These are phyloP conservation scores for Dryas octopetala DNA, from an alignment of 306 rosid species.

Conservation along the genomic window DNA sequence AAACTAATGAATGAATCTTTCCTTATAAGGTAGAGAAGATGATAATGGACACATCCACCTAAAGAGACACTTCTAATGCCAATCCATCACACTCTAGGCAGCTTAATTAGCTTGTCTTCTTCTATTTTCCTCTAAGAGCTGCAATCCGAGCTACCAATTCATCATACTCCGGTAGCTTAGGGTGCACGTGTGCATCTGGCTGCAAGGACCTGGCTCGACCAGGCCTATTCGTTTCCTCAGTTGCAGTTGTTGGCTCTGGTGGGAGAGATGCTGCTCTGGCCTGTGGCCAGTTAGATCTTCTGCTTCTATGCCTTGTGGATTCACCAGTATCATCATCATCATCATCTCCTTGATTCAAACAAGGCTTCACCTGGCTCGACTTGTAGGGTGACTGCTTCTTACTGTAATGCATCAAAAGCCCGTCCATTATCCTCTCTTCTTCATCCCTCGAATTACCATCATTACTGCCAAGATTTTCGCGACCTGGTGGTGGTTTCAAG, in stretches of 20 bases:
- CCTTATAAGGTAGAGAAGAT: not conserved
- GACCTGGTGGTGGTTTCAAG: constrained; percentile 34
- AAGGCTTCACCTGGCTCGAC: constrained; percentile 16
- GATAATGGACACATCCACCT: not conserved
- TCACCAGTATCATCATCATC: constrained; percentile 13
- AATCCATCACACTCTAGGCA: not conserved
- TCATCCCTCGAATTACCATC: constrained; percentile 12
- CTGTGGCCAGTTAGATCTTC: constrained; percentile 11
- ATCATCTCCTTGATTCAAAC: constrained; percentile 11
- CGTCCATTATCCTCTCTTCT: constrained; percentile 36
- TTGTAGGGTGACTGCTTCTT: constrained; percentile 33
- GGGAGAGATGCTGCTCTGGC: constrained; percentile 45
- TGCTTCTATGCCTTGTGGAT: constrained; percentile 17
- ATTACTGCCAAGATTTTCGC: constrained; percentile 14
- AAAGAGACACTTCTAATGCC: not conserved
- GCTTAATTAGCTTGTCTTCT: not conserved
- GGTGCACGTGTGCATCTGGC: constrained; percentile 55
- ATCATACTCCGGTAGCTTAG: constrained; percentile 76
- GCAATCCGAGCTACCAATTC: constrained; percentile 55
- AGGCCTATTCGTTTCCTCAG: constrained; percentile 25
- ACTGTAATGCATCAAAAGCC: constrained; percentile 38
- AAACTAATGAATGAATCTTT: not conserved
- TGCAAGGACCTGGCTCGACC: constrained; percentile 29
- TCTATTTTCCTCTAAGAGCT: constrained; percentile 49
- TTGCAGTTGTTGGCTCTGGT: constrained; percentile 17